Conservation (phyloP, 1,284 basidiomycete genomes). For the Cryptococcus depauperatus region DNA sequence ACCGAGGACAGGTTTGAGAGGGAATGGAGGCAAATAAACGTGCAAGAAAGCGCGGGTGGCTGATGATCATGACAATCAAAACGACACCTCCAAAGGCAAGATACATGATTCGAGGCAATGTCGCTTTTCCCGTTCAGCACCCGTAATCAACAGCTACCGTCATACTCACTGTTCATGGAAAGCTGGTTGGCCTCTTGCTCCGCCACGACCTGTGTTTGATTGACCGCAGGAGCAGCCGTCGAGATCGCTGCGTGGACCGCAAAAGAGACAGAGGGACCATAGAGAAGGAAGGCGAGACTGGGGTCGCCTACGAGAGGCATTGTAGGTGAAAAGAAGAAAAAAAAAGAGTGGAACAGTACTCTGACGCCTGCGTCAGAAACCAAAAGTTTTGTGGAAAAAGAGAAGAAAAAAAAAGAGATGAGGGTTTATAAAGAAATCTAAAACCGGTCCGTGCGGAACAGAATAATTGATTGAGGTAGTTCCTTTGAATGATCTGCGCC, state of each 20-base stretch:
- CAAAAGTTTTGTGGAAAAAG: too few relatives aligned
- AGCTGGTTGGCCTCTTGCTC: constrained; percentile 11
- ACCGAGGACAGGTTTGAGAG: not conserved
- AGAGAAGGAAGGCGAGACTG: too few relatives aligned
- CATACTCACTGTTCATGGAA: constrained; percentile 10
- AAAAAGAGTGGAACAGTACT: too few relatives aligned
- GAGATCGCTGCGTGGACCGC: not conserved
- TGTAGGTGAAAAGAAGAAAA: too few relatives aligned
- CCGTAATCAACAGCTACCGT: not conserved
- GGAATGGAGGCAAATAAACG: constrained; percentile 33
- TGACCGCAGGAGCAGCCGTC: constrained; percentile 1
- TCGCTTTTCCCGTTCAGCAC: constrained; percentile 5
- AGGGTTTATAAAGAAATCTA: too few relatives aligned
- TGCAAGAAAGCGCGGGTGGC: constrained; percentile 37
- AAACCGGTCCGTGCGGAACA: too few relatives aligned
- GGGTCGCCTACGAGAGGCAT: too few relatives aligned
- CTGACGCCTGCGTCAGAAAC: too few relatives aligned
- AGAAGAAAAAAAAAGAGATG: too few relatives aligned
- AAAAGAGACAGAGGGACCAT: not conserved
- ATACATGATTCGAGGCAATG: constrained; percentile 24
- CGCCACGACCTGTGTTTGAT: constrained; percentile 9
- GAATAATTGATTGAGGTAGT: too few relatives aligned
- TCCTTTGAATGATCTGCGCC: too few relatives aligned
- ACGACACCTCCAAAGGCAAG: constrained; percentile 25
- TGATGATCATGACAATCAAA: constrained; percentile 26